These are phyloP conservation scores for Penicillium bialowiezense DNA, from an alignment of 495 filamentous ascomycete species.

Conservation along the genomic window DNA sequence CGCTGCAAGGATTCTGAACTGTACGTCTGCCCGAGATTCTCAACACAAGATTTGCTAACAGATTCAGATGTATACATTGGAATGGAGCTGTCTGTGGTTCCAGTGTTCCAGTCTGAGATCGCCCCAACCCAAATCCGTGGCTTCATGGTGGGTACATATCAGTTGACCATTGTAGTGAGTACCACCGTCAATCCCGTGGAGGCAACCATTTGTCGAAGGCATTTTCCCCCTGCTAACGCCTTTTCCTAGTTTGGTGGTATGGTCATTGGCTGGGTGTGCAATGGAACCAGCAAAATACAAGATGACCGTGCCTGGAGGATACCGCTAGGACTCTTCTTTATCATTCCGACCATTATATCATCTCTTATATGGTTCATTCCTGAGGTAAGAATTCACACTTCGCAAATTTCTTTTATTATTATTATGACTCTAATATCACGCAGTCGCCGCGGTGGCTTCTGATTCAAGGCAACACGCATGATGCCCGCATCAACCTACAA, in stretches of 20 bases:
- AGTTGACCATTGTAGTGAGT: constrained; percentile 16
- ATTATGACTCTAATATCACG: background rate
- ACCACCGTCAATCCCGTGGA: background rate
- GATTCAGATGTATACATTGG: constrained; percentile 27
- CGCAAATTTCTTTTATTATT: background rate
- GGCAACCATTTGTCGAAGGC: too few relatives aligned
- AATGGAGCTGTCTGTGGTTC: constrained; percentile 33
- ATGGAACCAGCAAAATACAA: constrained; percentile 23
- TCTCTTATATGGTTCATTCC: constrained; percentile 32
- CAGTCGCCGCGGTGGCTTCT: constrained; percentile 34
- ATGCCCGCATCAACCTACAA: constrained; percentile 22
- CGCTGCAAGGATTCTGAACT: constrained; percentile 30
- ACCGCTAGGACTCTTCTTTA: constrained; percentile 26
- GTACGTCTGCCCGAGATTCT: too few relatives aligned
- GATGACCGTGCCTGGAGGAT: constrained; percentile 31
- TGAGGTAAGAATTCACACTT: constrained; percentile 1
- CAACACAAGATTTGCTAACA: background rate
- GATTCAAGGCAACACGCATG: constrained; percentile 23
- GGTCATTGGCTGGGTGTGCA: constrained; percentile 26
- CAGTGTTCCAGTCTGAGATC: constrained; percentile 30
- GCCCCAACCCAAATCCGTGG: constrained; percentile 32
- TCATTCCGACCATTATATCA: constrained; percentile 23
- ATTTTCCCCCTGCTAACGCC: background rate
- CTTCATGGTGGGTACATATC: constrained; percentile 32
- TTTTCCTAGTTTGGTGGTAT: constrained; percentile 20